These are phyloP conservation scores for Dichotomopilus funicola DNA, from an alignment of 2,329 filamentous ascomycete genomes.

Conservation along the genomic window DNA sequence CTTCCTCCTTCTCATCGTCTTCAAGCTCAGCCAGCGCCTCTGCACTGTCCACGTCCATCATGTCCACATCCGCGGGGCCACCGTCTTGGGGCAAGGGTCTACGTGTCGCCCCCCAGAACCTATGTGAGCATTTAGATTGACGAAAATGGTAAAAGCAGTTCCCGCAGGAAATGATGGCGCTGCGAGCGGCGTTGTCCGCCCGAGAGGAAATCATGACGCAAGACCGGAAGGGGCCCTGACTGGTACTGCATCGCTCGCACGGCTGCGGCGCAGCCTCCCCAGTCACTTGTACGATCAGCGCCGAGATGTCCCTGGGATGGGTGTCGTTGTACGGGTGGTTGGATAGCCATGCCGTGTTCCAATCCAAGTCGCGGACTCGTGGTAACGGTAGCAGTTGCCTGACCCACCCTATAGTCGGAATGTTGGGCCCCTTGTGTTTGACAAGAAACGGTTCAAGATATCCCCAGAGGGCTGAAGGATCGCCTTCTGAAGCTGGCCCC, in stretches of 20 bases:
- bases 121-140: constrained; percentile 22
- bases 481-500: not conserved
- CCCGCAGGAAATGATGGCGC: constrained; percentile 21
- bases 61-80: no score
- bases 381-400: constrained; percentile 23
- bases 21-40: not conserved
- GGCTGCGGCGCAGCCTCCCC: constrained; percentile 25
- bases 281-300: constrained; percentile 28
- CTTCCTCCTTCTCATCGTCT: not conserved
- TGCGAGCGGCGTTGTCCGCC: constrained; percentile 8
- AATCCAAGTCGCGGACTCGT: constrained; percentile 26
- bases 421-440: constrained; percentile 5
- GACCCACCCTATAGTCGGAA: constrained; percentile 21
- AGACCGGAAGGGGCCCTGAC: constrained; percentile 26
- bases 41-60: no score
- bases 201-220: constrained; percentile 26
- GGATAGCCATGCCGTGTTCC: constrained; percentile 23
- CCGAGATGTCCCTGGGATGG: constrained; percentile 25
- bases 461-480: constrained; percentile 22
- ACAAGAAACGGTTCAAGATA: constrained; percentile 25
- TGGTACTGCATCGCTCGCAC: constrained; percentile 23
- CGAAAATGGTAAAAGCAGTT: constrained; percentile 28
- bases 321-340: constrained; percentile 21
- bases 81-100: no score
- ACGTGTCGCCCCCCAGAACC: constrained; percentile 8